These are phyloP conservation scores for Stemphylium beticola DNA, from an alignment of 2,329 filamentous ascomycete genomes.

Conservation along the genomic window DNA sequence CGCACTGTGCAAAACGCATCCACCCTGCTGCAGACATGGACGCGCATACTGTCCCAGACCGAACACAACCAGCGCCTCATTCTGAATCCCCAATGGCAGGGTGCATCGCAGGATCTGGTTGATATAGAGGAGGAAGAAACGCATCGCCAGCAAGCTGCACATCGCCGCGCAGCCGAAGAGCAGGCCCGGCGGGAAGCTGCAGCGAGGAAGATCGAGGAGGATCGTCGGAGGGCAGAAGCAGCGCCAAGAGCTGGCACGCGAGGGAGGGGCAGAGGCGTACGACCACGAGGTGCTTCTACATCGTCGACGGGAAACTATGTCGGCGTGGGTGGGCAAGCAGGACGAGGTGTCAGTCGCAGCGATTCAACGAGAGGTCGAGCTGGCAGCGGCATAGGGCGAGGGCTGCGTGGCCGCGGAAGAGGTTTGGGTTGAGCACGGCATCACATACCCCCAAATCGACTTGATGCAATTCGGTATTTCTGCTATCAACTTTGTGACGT, in stretches of 20 bases:
- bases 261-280: slow-evolving; percentile 46
- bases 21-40: slow-evolving; percentile 92
- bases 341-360: slow-evolving; percentile 56
- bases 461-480: neutral
- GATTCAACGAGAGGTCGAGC: slow-evolving; percentile 52
- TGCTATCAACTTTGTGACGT: neutral
- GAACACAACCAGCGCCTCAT: slow-evolving; percentile 96
- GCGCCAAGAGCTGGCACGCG: slow-evolving; percentile 49
- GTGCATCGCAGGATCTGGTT: slow-evolving; percentile 78
- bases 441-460: neutral
- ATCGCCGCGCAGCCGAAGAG: slow-evolving; percentile 78
- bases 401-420: slow-evolving; percentile 43
- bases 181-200: slow-evolving; percentile 77
- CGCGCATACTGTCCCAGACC: slow-evolving; percentile 91
- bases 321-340: slow-evolving; percentile 54
- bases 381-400: slow-evolving; percentile 54
- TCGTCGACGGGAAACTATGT: slow-evolving; percentile 49
- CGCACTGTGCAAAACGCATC: slow-evolving; percentile 87
- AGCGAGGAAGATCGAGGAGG: slow-evolving; percentile 58
- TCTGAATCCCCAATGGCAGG: slow-evolving; percentile 86
- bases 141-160: slow-evolving; percentile 75
- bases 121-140: slow-evolving; percentile 83
- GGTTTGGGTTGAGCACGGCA: slow-evolving; percentile 29
- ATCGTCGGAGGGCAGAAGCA: slow-evolving; percentile 66
- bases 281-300: slow-evolving; percentile 39